Conservation (phyloP, 2,329 filamentous ascomycete species). For the Fusarium sp. region DNA sequence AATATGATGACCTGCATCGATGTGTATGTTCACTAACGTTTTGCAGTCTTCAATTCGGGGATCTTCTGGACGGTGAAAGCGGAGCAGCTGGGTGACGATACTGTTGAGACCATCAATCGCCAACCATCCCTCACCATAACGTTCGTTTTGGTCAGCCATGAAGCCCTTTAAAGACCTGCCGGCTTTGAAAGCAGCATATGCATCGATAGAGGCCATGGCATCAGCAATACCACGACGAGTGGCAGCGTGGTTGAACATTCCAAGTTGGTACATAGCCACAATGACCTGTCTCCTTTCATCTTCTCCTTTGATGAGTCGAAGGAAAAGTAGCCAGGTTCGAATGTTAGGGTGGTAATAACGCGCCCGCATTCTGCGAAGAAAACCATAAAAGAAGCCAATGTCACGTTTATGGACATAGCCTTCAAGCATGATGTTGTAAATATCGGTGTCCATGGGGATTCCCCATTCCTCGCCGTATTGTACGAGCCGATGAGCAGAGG, state of each 20-base stretch:
- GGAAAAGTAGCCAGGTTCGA: constrained; percentile 62
- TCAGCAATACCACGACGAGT: constrained; percentile 56
- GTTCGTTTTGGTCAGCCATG: constrained; percentile 54
- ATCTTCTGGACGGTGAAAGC: constrained; percentile 51
- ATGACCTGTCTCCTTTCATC: constrained; percentile 63
- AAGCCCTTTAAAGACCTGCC: constrained; percentile 55
- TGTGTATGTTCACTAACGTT: constrained; percentile 45
- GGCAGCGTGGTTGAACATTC: constrained; percentile 56
- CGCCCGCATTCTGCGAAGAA: constrained; percentile 57
- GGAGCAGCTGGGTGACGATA: constrained; percentile 59
- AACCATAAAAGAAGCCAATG: constrained; percentile 56
- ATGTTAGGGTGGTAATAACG: constrained; percentile 57
- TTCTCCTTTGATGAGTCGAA: constrained; percentile 69
- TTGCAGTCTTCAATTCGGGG: constrained; percentile 47
- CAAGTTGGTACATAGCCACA: constrained; percentile 60
- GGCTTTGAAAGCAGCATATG: constrained; percentile 56
- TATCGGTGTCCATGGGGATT: constrained; percentile 59
- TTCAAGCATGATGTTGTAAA: constrained; percentile 63
- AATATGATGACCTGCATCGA: constrained; percentile 44
- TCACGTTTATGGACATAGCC: constrained; percentile 57
- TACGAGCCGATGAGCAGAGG: constrained; percentile 54
- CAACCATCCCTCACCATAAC: constrained; percentile 63
- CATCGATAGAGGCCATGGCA: constrained; percentile 59
- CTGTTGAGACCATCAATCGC: constrained; percentile 53
- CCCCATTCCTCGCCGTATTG: constrained; percentile 53